phyloP scores from a whole-genome alignment of 305 asterid genomes.

The Striga hermonthica region DNA sequence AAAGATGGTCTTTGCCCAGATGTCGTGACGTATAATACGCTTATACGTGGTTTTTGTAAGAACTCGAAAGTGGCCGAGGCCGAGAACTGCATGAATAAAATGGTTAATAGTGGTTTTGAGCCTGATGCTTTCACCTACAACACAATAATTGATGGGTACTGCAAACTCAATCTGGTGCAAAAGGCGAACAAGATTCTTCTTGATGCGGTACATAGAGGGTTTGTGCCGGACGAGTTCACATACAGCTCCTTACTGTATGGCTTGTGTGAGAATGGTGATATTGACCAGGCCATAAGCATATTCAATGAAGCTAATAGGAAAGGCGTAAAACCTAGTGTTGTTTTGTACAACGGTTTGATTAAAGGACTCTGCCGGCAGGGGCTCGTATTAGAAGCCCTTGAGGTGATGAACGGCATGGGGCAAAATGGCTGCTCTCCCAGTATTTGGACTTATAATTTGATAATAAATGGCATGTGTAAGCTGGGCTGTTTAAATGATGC shows the following conservation, averaged over 20 bases:
- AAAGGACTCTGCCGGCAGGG: constrained; percentile 70
- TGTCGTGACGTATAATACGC: constrained; percentile 75
- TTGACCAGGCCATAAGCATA: constrained; percentile 55
- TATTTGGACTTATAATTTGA: constrained; percentile 71
- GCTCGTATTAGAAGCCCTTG: constrained; percentile 62
- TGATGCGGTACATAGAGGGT: constrained; percentile 70
- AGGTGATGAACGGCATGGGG: constrained; percentile 69
- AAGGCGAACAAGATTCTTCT: constrained; percentile 63
- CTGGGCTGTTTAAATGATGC: constrained; percentile 79
- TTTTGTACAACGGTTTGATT: constrained; percentile 64
- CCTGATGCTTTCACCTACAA: constrained; percentile 88
- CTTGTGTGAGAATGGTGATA: constrained; percentile 65
- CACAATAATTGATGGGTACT: constrained; percentile 73
- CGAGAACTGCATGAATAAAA: constrained; percentile 63
- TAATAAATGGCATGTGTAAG: constrained; percentile 79
- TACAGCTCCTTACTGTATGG: constrained; percentile 70
- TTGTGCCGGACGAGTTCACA: constrained; percentile 77
- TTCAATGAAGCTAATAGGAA: constrained; percentile 52
- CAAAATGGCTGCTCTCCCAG: constrained; percentile 64
- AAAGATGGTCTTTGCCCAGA: constrained; percentile 63
- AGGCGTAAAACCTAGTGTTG: constrained; percentile 53
- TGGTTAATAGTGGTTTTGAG: constrained; percentile 66
- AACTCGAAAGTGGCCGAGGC: constrained; percentile 69
- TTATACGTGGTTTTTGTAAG: constrained; percentile 77
- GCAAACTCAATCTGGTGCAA: constrained; percentile 64